Base-by-base conservation (phyloP, 2,329 filamentous ascomycete genomes). In the Neonectria punicea region DNA sequence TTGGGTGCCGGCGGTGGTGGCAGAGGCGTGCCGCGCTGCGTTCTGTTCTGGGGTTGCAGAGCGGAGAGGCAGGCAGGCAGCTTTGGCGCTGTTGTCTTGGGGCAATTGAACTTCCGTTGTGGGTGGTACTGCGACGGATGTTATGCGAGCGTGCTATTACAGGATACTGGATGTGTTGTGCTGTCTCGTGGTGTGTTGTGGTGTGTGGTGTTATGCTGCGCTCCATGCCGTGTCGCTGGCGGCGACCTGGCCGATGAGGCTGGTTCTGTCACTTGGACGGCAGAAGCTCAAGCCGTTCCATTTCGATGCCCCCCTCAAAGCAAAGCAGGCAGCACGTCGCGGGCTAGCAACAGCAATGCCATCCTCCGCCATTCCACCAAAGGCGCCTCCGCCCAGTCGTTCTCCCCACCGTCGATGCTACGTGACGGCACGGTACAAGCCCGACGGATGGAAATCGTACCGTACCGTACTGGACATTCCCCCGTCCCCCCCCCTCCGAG, bases 351-450 rank as follows among this genome's bases (percentile, higher is more conserved):
- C 22, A 57, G 30, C 11, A 46, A 25, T 30, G 54, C 41, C 34
- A 43, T 53, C 20, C 44, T 62, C 47, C 60, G 53, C 61, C 54
- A 58, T 32, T 50, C 32, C 41, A 47, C 30, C 51, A 25, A 25
- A 4, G 36, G 22, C 49, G 61, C 54, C 69, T 73, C 65, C 70
- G 69, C 66, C 61, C 58, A 59, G 60, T 59, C 49, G 61, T 69
- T 70, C 65, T 65, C 70, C 61, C 67, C 70, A 70, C 70, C 59
- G 53, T 69, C 59, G 46, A 73, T 73, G 68, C 55, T 68, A 73
- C 70, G 65, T 67, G 60, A 63, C 61, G 59, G 61, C 32, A 50
- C 25, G 44, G 10, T 47, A 28, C 13, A 51, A 20, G 44, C 22
- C 28, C 9, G n/a, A 6, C 9, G 6, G 30, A n/a, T 22, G 32